Percentiles rank a stretch among this genome's conserved stretches.
phyloP scores from a whole-genome alignment of 2,329 filamentous ascomycete genomes.

The Truncatella angustata region DNA sequence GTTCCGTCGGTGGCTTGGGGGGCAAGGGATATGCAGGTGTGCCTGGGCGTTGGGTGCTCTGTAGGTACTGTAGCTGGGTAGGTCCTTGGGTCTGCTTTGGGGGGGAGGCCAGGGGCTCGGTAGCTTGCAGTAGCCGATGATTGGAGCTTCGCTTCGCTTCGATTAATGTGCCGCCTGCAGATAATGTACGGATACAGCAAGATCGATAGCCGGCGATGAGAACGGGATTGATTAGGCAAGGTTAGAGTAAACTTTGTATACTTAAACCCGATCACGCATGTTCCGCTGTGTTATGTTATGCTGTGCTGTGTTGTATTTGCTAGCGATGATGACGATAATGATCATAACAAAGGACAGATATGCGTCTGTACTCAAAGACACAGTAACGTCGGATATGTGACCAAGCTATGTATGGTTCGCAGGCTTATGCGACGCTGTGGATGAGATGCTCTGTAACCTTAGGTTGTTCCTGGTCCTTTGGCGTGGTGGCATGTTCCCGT shows the following conservation, averaged over 20 bases:
- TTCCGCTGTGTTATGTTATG: neutral
- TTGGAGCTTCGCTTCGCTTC: neutral
- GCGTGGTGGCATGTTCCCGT: slow-evolving; percentile 14
- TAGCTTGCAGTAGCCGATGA: neutral
- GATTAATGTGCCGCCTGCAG: too few species aligned
- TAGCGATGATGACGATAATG: too few species aligned
- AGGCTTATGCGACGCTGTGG: neutral
- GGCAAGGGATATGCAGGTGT: neutral
- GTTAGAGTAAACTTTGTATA: too few species aligned
- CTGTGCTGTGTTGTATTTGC: neutral
- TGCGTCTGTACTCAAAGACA: too few species aligned
- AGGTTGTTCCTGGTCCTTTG: neutral
- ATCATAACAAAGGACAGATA: too few species aligned
- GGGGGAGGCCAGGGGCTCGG: neutral
- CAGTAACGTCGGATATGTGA: neutral
- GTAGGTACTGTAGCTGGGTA: neutral
- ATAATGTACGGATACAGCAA: too few species aligned
- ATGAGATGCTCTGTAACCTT: too few species aligned
- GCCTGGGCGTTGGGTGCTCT: neutral
- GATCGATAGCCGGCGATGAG: too few species aligned
- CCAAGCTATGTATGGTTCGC: neutral
- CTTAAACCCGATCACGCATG: too few species aligned
- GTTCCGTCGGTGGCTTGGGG: neutral
- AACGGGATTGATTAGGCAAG: too few species aligned
- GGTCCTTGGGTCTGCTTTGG: too few species aligned